phyloP scores from a whole-genome alignment of 2,329 filamentous ascomycete species.

The Sphaceloma murrayae region DNA sequence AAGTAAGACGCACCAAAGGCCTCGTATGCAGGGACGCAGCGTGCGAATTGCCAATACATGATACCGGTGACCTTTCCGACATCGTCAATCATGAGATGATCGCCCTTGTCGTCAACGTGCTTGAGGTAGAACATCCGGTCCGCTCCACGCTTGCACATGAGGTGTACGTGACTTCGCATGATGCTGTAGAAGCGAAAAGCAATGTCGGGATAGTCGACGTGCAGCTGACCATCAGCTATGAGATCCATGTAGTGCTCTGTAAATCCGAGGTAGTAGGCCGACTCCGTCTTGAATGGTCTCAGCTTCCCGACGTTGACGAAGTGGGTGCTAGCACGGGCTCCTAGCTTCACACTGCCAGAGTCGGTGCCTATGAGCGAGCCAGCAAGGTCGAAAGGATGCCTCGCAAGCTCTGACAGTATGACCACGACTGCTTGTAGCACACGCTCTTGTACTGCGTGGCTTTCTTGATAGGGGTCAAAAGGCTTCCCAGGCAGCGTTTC shows the following conservation, averaged over 20 bases:
- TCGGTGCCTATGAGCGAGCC: slow-evolving; percentile 6
- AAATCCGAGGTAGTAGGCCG: background rate
- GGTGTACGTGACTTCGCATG: background rate
- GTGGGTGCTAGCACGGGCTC: background rate
- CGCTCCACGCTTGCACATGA: background rate
- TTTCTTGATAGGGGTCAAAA: background rate
- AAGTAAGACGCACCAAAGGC: slow-evolving; percentile 15
- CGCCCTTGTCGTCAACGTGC: slow-evolving; percentile 41
- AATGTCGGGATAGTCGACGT: background rate
- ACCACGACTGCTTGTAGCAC: background rate
- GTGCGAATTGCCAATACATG: slow-evolving; percentile 35
- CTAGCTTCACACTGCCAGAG: background rate
- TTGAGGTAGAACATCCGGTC: slow-evolving; percentile 32
- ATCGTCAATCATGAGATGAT: slow-evolving; percentile 41
- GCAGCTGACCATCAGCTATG: slow-evolving; percentile 4
- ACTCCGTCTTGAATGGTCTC: background rate
- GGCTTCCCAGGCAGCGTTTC: slow-evolving; percentile 4
- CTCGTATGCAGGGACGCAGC: slow-evolving; percentile 11
- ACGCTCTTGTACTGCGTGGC: background rate
- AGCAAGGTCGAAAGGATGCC: background rate
- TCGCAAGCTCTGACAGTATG: slow-evolving; percentile 9
- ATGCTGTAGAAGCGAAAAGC: slow-evolving; percentile 12
- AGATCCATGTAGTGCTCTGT: slow-evolving; percentile 9
- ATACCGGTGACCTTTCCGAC: slow-evolving; percentile 41
- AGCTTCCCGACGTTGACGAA: slow-evolving; percentile 2